Evolutionary conservation across 306 rosid species (phyloP).

Genomic region (Prunus davidiana): DNA sequence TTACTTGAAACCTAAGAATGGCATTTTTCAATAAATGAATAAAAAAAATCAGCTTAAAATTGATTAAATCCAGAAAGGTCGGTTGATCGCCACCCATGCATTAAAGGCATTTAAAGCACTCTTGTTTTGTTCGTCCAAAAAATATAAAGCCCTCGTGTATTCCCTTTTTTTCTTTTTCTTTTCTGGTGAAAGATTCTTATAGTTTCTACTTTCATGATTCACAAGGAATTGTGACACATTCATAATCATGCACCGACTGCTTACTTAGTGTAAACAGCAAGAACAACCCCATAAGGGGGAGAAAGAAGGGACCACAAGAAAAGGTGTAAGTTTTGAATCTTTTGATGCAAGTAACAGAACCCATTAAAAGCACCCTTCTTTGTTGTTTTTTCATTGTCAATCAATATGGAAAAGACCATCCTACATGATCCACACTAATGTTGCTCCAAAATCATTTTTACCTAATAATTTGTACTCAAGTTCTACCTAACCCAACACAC

Average conservation of each 20-base stretch:
- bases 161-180: background rate
- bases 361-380: background rate
- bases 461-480: too few relatives aligned
- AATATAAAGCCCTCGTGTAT: too few relatives aligned
- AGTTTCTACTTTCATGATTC: background rate
- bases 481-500: too few relatives aligned
- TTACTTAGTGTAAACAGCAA: background rate
- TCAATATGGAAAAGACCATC: background rate
- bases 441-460: background rate
- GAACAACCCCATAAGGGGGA: background rate
- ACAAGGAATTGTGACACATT: background rate
- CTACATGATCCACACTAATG: too few relatives aligned
- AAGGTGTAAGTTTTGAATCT: background rate
- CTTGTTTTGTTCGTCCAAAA: too few relatives aligned
- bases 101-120: background rate
- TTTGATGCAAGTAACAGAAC: background rate
- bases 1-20: background rate
- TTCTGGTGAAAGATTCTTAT: background rate
- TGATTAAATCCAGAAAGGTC: background rate
- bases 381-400: too few relatives aligned
- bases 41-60: background rate
- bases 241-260: background rate
- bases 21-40: background rate
- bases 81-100: background rate
- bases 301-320: background rate